Percentiles rank a stretch among this genome's conserved stretches.
These are phyloP conservation scores for Fusarium sp. DNA, from an alignment of 2,329 filamentous ascomycete genomes.

Conservation along the genomic window DNA sequence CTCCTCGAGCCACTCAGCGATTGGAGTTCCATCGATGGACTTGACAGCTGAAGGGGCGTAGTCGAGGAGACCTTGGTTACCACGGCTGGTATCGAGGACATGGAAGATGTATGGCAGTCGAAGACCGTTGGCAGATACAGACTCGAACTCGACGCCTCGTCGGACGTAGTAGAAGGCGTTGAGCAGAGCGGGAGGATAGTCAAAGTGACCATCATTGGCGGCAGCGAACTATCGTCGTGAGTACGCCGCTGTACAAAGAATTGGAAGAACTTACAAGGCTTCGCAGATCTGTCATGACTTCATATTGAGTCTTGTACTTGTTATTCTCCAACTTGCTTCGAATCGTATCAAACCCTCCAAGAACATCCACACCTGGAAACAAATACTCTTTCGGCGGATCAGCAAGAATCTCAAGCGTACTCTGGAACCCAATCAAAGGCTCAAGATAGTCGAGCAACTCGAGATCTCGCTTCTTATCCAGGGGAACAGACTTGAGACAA, in stretches of 20 bases:
- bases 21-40: slow-evolving; percentile 32
- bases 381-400: slow-evolving; percentile 39
- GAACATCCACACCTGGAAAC: slow-evolving; percentile 34
- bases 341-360: slow-evolving; percentile 32
- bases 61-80: slow-evolving; percentile 20
- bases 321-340: slow-evolving; percentile 23
- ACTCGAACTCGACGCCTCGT: slow-evolving; percentile 21
- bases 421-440: slow-evolving; percentile 34
- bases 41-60: slow-evolving; percentile 38
- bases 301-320: slow-evolving; percentile 36
- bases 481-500: slow-evolving; percentile 39
- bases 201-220: slow-evolving; percentile 38
- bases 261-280: slow-evolving; percentile 32
- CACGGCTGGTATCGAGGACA: slow-evolving; percentile 19
- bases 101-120: slow-evolving; percentile 32
- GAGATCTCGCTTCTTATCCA: slow-evolving; percentile 39
- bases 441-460: slow-evolving; percentile 35
- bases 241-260: background rate
- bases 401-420: slow-evolving; percentile 35
- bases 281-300: slow-evolving; percentile 36
- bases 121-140: slow-evolving; percentile 31
- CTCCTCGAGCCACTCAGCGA: slow-evolving; percentile 37
- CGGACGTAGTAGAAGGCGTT: slow-evolving; percentile 32
- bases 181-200: slow-evolving; percentile 37
- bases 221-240: slow-evolving; percentile 29